These are phyloP conservation scores for Anthracocystis walkeri DNA, from an alignment of 1,284 basidiomycete species.

Conservation along the genomic window DNA sequence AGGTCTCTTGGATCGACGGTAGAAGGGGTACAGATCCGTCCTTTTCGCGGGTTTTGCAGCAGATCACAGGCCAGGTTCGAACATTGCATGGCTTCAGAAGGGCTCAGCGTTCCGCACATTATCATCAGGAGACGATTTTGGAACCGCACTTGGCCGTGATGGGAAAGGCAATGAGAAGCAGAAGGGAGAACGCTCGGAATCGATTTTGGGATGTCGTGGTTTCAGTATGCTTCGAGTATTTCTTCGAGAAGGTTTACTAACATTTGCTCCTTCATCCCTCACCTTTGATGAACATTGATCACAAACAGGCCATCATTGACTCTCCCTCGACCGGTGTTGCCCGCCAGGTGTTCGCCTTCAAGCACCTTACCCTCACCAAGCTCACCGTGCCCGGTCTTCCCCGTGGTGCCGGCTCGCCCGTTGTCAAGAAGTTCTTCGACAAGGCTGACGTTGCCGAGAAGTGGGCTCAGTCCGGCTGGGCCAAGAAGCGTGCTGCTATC, in stretches of 20 bases:
- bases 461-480: conserved; percentile 87
- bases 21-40: no score
- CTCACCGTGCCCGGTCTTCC: conserved; percentile 86
- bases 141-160: no score
- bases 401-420: conserved; percentile 84
- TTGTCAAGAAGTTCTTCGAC: conserved; percentile 88
- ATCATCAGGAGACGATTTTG: no score
- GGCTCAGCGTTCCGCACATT: no score
- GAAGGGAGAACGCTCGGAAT: neutral
- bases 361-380: conserved; percentile 90
- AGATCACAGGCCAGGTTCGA: neutral
- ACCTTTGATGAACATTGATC: neutral
- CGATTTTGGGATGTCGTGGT: neutral
- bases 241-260: neutral
- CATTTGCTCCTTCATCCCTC: neutral
- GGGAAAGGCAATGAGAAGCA: neutral
- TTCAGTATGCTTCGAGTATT: no score
- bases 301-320: conserved; percentile 87
- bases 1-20: no score
- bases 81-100: neutral
- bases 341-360: conserved; percentile 91
- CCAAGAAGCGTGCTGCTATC: conserved; percentile 85
- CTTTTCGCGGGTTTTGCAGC: no score
- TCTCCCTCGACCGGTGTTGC: conserved; percentile 90
- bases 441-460: conserved; percentile 79